Conservation (phyloP, 768 basidiomycete species). For the Termitomyces sp. region DNA sequence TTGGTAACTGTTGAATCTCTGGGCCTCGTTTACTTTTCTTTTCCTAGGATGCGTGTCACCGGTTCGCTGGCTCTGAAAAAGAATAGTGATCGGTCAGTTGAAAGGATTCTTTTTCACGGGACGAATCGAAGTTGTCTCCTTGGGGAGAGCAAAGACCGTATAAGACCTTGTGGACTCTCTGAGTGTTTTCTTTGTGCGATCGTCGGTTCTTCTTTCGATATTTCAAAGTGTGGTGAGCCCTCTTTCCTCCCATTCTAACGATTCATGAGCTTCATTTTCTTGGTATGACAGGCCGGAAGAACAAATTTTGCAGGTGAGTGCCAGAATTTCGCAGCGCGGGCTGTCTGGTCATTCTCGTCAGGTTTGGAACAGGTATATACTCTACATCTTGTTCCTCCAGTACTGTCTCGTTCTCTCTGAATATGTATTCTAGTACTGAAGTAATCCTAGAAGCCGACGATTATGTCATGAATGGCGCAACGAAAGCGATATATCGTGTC, state of each 20-base stretch:
- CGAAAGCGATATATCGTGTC: conserved; percentile 38
- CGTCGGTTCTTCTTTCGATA: conserved; percentile 53
- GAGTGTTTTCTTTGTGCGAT: conserved; percentile 54
- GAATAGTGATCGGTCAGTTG: conserved; percentile 33
- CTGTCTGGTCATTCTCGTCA: conserved; percentile 12
- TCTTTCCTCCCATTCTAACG: not conserved
- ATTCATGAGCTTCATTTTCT: not conserved
- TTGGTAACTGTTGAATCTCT: not conserved
- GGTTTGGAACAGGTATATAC: conserved; percentile 69
- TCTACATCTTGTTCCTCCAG: conserved; percentile 63
- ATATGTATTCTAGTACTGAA: not conserved
- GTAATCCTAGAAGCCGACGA: conserved; percentile 54
- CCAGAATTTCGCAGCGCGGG: not conserved
- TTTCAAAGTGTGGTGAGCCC: conserved; percentile 45
- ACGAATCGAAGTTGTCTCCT: conserved; percentile 52
- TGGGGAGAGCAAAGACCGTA: conserved; percentile 43
- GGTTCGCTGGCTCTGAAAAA: conserved; percentile 17
- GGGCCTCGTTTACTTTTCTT: not conserved
- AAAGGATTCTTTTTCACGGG: conserved; percentile 64
- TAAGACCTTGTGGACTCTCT: conserved; percentile 41
- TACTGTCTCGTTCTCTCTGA: conserved; percentile 14
- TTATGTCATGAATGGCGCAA: conserved; percentile 40
- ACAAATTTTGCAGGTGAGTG: conserved; percentile 47
- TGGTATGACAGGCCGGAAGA: conserved; percentile 24
- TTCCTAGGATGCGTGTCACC: conserved; percentile 23